phyloP scores from a whole-genome alignment of 768 basidiomycete species.

The Suillus placidus region DNA sequence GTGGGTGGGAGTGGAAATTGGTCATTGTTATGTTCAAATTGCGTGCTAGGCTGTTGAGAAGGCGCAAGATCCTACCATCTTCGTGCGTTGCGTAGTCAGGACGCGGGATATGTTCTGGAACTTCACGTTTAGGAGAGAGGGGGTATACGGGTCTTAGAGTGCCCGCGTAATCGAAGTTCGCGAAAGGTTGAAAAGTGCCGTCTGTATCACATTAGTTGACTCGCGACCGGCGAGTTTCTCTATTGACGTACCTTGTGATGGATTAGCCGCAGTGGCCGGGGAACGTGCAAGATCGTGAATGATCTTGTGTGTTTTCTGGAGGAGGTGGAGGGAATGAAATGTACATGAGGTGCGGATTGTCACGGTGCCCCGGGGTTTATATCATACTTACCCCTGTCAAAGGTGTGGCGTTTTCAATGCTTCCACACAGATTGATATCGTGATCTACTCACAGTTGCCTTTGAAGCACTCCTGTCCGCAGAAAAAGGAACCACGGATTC shows the following conservation, averaged over 20 bases:
- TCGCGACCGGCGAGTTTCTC: neutral
- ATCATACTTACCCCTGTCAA: conserved; percentile 28
- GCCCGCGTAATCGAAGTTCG: conserved; percentile 78
- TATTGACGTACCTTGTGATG: conserved; percentile 9
- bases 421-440: conserved; percentile 4
- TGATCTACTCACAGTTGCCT: conserved; percentile 73
- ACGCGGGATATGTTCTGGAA: conserved; percentile 81
- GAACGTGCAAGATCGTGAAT: conserved; percentile 65
- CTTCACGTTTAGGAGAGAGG: conserved; percentile 71
- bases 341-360: conserved; percentile 1
- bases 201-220: conserved; percentile 44
- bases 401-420: conserved; percentile 1
- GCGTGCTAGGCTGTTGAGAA: conserved; percentile 32
- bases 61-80: conserved; percentile 51
- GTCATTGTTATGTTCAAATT: conserved; percentile 23
- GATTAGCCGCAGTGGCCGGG: conserved; percentile 16
- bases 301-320: conserved; percentile 80
- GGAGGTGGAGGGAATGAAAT: conserved; percentile 11
- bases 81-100: conserved; percentile 81
- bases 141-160: conserved; percentile 83
- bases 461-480: conserved; percentile 98
- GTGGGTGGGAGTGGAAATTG: conserved; percentile 17
- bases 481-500: conserved; percentile 85
- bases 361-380: neutral
- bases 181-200: conserved; percentile 80